Evolutionary conservation across 768 basidiomycete species (phyloP).

Genomic region (Dioszegia hungarica): DNA sequence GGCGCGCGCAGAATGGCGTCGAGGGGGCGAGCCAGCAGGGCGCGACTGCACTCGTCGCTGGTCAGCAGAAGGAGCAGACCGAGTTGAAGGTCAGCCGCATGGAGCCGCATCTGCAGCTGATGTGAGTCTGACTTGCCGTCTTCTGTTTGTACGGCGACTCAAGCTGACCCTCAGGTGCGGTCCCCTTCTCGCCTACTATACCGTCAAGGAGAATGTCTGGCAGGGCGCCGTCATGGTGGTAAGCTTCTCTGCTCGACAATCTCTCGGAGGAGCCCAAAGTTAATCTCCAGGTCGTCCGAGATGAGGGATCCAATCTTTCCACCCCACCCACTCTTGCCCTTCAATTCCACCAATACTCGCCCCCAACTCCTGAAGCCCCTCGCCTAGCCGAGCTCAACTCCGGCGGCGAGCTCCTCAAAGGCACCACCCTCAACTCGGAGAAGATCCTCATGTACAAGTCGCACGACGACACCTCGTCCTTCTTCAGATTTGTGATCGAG

Average conservation of each 20-base stretch:
- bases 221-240: slow-evolving; percentile 83
- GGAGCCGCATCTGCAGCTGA: slow-evolving; percentile 76
- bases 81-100: slow-evolving; percentile 53
- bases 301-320: slow-evolving; percentile 3
- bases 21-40: slow-evolving; percentile 5
- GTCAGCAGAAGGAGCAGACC: slow-evolving; percentile 15
- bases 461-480: slow-evolving; percentile 68
- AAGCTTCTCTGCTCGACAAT: slow-evolving; percentile 13
- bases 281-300: neutral
- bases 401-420: neutral
- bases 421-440: slow-evolving; percentile 11
- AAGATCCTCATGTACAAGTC: slow-evolving; percentile 35
- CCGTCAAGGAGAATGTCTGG: slow-evolving; percentile 75
- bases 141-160: neutral
- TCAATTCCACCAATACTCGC: slow-evolving; percentile 1
- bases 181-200: slow-evolving; percentile 84
- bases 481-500: slow-evolving; percentile 87
- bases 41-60: neutral
- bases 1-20: neutral
- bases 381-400: neutral
- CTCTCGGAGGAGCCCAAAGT: neutral
- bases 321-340: neutral
- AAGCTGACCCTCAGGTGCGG: slow-evolving; percentile 57
- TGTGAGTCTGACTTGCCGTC: slow-evolving; percentile 51
- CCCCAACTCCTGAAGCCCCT: neutral